Evolutionary conservation across 176 grass and related monocot species (phyloP).

Genomic region (Phragmites australis): DNA sequence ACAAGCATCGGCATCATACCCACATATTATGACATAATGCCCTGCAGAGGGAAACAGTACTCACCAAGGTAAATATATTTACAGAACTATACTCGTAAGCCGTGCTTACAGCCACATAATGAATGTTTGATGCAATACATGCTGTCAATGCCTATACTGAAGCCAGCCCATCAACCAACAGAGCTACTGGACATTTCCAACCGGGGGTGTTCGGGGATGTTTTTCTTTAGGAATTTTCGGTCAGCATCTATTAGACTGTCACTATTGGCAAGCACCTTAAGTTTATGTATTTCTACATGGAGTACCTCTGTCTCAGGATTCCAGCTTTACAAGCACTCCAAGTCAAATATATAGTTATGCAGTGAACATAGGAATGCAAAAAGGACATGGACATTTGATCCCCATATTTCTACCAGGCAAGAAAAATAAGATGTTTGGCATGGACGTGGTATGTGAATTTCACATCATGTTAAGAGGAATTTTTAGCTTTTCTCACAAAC

Average conservation of each 20-base stretch:
- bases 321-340: too few relatives aligned
- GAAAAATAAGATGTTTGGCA: background rate
- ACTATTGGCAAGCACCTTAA: too few relatives aligned
- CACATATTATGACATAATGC: constrained; percentile 96
- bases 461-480: background rate
- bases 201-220: background rate
- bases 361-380: background rate
- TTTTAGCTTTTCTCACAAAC: background rate
- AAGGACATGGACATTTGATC: background rate
- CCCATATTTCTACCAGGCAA: background rate
- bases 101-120: background rate
- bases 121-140: background rate
- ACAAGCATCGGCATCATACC: constrained; percentile 73
- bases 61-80: constrained; percentile 17
- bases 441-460: constrained; percentile 3
- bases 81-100: background rate
- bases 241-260: too few relatives aligned
- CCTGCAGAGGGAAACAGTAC: constrained; percentile 46
- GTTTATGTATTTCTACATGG: too few relatives aligned
- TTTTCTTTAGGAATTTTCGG: background rate
- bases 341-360: background rate
- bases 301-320: too few relatives aligned
- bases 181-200: background rate
- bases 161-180: background rate
- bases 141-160: background rate